Conservation (phyloP, 345 rosid species). For the Arabidopsis suecica region DNA sequence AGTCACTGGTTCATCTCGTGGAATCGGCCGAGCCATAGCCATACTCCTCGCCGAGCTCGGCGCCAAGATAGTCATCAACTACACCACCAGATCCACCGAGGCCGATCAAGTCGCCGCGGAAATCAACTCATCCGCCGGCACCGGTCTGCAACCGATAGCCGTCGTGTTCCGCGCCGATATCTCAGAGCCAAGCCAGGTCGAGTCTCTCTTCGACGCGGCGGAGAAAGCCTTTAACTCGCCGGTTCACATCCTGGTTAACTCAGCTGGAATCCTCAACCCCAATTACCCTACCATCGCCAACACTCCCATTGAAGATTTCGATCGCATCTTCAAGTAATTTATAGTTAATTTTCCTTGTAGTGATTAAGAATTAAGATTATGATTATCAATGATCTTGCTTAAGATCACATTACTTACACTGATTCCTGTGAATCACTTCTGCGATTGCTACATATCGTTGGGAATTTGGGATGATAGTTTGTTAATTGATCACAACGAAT, state of each 20-base stretch:
- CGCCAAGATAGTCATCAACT: conserved; percentile 62
- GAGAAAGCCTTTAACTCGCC: conserved; percentile 62
- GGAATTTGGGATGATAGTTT: too few relatives aligned
- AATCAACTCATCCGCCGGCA: conserved; percentile 50
- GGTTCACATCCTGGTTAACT: conserved; percentile 61
- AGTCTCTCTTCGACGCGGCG: conserved; percentile 63
- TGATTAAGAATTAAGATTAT: not conserved
- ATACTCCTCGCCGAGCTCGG: conserved; percentile 69
- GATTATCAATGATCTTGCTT: not conserved
- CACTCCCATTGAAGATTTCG: conserved; percentile 67
- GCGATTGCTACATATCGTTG: too few relatives aligned
- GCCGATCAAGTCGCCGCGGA: conserved; percentile 58
- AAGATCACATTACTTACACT: too few relatives aligned
- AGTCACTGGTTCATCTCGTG: conserved; percentile 78
- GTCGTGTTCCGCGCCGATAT: conserved; percentile 58
- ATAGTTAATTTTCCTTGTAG: not conserved
- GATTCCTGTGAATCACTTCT: too few relatives aligned
- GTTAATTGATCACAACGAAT: too few relatives aligned
- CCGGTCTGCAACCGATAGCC: conserved; percentile 36
- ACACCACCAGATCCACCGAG: conserved; percentile 57
- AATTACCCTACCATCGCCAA: conserved; percentile 62
- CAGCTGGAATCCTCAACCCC: conserved; percentile 64
- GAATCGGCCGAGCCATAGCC: conserved; percentile 72
- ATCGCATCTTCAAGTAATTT: conserved; percentile 45
- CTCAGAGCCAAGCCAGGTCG: conserved; percentile 67